Base-by-base conservation (phyloP, 306 rosid genomes). In the barrel medic (Medicago truncatula) region DNA sequence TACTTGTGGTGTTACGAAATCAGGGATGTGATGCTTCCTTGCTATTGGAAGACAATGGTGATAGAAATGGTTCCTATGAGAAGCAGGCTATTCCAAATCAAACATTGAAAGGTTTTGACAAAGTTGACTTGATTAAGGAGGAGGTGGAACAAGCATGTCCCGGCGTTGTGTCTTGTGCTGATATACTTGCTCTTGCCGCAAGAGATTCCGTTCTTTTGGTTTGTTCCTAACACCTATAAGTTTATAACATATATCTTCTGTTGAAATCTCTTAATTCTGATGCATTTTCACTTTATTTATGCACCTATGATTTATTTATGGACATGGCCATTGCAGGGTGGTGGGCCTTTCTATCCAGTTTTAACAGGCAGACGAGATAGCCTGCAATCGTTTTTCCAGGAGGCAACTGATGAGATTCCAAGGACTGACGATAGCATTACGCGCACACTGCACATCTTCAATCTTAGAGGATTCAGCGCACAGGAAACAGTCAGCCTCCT, bases 31-130 rank as follows among this genome's bases (percentile, higher is more conserved):
- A 87, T 76, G 90, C 90, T 58, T 87, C 90, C 14, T 43, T 84
- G 75, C 77, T 87, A 58, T 76, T 84, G 85, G 95, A 94, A 74
- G 88, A 83, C 69, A 18, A 77, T 53, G 85, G 84, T 44, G 72
- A 79, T 25, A 31, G 15, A 43, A 89, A 78, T 81, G 63, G 46
- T 38, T 76, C 96, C 1, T 61, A 71, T 63, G 98, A 93, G 86
- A 93, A 78, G 87, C 86, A 85, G 65, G 98, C 98, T 13, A 43
- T 83, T 15, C 98, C 98, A 3, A 93, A 93, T 73, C 85, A 82
- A 71, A 79, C 78, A 20, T 70, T 87, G 81, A 82, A 46, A 75
- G 90, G 88, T 23, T 87, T 87, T 67, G 88, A 87, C 63, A 50
- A 73, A 70, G 82, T 87, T 70, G 90, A 84, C 67, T 17, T 54